Base-by-base conservation (phyloP, 2,329 filamentous ascomycete species). In the Fusarium subtropicale region DNA sequence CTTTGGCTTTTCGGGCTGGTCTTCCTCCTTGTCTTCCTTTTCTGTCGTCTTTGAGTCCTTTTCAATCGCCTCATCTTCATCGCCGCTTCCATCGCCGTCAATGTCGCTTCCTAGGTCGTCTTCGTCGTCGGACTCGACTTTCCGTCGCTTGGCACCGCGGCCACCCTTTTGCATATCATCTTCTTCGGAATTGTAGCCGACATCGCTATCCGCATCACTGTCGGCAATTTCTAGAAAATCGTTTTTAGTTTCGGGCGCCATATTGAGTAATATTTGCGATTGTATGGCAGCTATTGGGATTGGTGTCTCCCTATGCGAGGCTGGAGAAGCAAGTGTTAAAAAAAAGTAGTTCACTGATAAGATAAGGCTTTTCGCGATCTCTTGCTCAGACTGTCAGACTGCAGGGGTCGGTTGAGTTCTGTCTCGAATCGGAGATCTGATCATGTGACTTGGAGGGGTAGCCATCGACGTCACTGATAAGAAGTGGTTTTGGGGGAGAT, bases 181-280 rank as follows among this genome's bases (percentile, higher is more conserved):
- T 46, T 90, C 86, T 24, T 91, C 91, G 0, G 91, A 93, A 66
- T 92, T 83, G 76, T 92, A 92, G 59, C 86, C 88, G 51, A 83
- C 80, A 67, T 81, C 80, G 38, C 83, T 83, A 46, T 89, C 87
- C 36, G 89, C 87, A 22, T 88, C 86, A 74, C 88, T 90, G 20
- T 88, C 84, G 4, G 75, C 77, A 3, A 81, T 83, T 67, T 90
- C 88, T 31, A 94, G 86, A 73, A 91, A 94, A 54, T 92, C 86
- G 77, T 93, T 93, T 71, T 87, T 86, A 76, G 91, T 93, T 75
- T 90, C 87, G 41, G 87, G 83, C 2, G 89, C 79, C 91, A 94
- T 93, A 13, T 34, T 55, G 55, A 64, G 57, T 56, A 24, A 18
- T 56, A 47, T 54, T 48, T 60, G 51, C 30, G 24, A 55, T 58